Evolutionary conservation across 176 grass and related monocot genomes (phyloP).

Genomic region (Ampelocalamus luodianensis): DNA sequence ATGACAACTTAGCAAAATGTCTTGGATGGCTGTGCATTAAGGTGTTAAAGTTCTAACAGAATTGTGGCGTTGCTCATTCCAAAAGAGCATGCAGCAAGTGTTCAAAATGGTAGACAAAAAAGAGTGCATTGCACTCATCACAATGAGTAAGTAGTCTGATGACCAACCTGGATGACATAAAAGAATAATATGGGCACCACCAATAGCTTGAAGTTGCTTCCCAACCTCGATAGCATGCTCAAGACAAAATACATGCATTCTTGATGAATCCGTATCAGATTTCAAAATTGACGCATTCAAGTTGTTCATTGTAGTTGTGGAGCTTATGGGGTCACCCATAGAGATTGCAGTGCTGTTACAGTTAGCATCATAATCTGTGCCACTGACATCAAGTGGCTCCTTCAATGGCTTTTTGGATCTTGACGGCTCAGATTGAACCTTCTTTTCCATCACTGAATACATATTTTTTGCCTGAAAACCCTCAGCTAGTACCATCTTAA

Average conservation of each 20-base stretch:
- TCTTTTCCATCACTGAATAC: conserved; percentile 48
- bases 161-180: conserved; percentile 88
- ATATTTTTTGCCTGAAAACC: conserved; percentile 53
- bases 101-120: neutral
- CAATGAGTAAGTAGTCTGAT: neutral
- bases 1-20: conserved; percentile 1
- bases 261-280: conserved; percentile 89
- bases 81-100: conserved; percentile 6
- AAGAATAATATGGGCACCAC: conserved; percentile 77
- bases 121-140: conserved; percentile 15
- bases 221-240: conserved; percentile 88
- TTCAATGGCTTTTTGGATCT: conserved; percentile 42
- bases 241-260: conserved; percentile 98
- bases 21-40: neutral
- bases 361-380: conserved; percentile 43
- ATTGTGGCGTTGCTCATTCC: neutral
- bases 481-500: conserved; percentile 62
- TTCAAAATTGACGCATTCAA: conserved; percentile 44
- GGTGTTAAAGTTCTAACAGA: neutral
- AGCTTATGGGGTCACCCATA: conserved; percentile 38
- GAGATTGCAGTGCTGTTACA: conserved; percentile 27
- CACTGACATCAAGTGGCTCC: conserved; percentile 21
- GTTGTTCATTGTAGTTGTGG: conserved; percentile 23
- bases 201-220: conserved; percentile 74
- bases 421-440: conserved; percentile 49